phyloP scores from a whole-genome alignment of 1,139 yeast species.

The Debaryomyces robertsiae region DNA sequence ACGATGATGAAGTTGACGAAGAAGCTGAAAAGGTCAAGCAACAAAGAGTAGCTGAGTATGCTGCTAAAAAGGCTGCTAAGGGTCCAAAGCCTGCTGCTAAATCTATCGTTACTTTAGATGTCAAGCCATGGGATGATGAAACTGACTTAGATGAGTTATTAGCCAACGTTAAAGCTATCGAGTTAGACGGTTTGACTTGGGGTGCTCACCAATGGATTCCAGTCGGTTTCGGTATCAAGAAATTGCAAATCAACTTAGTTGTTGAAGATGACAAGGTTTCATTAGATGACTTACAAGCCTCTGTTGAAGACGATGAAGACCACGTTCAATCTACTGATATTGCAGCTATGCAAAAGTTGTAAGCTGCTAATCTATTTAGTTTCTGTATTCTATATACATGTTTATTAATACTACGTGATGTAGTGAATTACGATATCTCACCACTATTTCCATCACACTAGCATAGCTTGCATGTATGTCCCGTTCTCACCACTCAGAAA shows the following conservation, averaged over 20 bases:
- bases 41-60: slow-evolving; percentile 96
- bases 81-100: slow-evolving; percentile 99
- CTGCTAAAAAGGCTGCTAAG: slow-evolving; percentile 95
- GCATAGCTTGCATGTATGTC: no score
- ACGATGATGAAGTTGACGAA: slow-evolving; percentile 91
- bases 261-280: slow-evolving; percentile 97
- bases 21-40: slow-evolving; percentile 97
- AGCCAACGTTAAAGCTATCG: slow-evolving; percentile 80
- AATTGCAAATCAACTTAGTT: slow-evolving; percentile 97
- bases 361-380: slow-evolving; percentile 29
- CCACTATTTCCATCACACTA: no score
- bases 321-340: slow-evolving; percentile 98
- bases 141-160: slow-evolving; percentile 88
- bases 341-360: slow-evolving; percentile 98
- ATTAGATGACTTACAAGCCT: slow-evolving; percentile 81
- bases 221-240: slow-evolving; percentile 99
- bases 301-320: slow-evolving; percentile 95
- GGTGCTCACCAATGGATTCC: slow-evolving; percentile 97
- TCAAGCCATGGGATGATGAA: slow-evolving; percentile 99
- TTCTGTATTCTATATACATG: slow-evolving; percentile 5
- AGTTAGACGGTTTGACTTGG: slow-evolving; percentile 94
- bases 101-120: slow-evolving; percentile 94
- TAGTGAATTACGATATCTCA: slow-evolving; percentile 1
- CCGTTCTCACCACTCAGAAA: no score
- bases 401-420: slow-evolving; percentile 7